Base-by-base conservation (phyloP, 2,329 filamentous ascomycete species). In the Colletotrichum sp. region DNA sequence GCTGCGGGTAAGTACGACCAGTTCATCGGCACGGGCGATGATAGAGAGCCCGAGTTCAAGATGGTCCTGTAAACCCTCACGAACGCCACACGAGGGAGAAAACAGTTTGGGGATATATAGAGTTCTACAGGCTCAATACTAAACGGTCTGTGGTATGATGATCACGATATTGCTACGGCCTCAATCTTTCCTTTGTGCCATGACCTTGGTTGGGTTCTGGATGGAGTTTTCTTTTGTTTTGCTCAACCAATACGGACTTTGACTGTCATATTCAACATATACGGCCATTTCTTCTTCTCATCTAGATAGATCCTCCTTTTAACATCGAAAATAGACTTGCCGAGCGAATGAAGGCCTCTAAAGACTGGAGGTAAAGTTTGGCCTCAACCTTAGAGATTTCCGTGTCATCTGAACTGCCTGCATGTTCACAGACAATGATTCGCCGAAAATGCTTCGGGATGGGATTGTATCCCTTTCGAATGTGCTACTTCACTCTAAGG, bases 11-110 rank as follows among this genome's bases (percentile, higher is more conserved):
- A 90, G 78, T 90, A 92, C 77, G 88, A 87, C 65, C 79, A 88
- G 75, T 93, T 87, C 77, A 82, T 82, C 51, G 91, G 89, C 0
- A 88, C 81, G 73, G 89, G 88, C 1, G 92, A 93, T 78, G 92
- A 93, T 77, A 84, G 92, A 29, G 90, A 93, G 75, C 92, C 92
- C 0, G 80, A 84, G 3, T 93, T 93, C 77, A 88, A 84, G 75
- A 86, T 93, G 85, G 85, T 93, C 11, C 77, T 93, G 76, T 93
- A 81, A 29, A 15, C 43, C 1, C n/a, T 51, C 43, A 13, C 12
- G 2, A 16, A 21, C 2, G 3, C 11, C 3, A 21, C 6, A 15
- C 21, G 18, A 13, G 16, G 5, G 31, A 6, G 4, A 15, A 4
- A 34, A 7, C 0, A 16, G 7, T 36, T 0, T 34, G 13, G 13